A percentile compares a stretch with the other conserved stretches of the same genome.
These are phyloP conservation scores for Nephelium lappaceum DNA, from an alignment of 345 rosid species.

Conservation along the genomic window DNA sequence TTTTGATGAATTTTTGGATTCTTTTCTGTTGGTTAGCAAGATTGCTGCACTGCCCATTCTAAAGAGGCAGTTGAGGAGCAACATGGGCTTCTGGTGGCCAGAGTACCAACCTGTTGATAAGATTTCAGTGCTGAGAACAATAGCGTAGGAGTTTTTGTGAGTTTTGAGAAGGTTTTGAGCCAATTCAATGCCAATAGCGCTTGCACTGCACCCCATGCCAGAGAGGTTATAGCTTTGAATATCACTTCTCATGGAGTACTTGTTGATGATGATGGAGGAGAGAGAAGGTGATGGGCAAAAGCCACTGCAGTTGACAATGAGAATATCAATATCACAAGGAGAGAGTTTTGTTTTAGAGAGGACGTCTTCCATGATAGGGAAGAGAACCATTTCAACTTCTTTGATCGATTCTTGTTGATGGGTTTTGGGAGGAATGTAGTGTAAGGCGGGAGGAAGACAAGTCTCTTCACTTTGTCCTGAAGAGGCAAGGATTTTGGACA, in stretches of 20 bases:
- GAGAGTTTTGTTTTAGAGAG: slow-evolving; percentile 43
- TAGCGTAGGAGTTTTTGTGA: slow-evolving; percentile 39
- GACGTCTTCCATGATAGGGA: slow-evolving; percentile 50
- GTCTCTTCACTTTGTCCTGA: slow-evolving; percentile 55
- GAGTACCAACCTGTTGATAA: slow-evolving; percentile 63
- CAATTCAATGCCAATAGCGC: slow-evolving; percentile 44
- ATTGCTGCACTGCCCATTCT: slow-evolving; percentile 65
- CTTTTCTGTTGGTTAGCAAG: slow-evolving; percentile 47
- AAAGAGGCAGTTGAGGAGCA: slow-evolving; percentile 56
- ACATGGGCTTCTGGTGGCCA: slow-evolving; percentile 46
- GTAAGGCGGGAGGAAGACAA: slow-evolving; percentile 59
- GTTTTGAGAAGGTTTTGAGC: slow-evolving; percentile 44
- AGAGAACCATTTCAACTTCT: slow-evolving; percentile 54
- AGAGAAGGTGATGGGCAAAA: slow-evolving; percentile 63
- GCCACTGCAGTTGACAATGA: slow-evolving; percentile 55
- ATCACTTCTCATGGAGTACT: slow-evolving; percentile 45
- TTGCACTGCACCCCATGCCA: slow-evolving; percentile 74
- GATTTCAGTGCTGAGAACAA: slow-evolving; percentile 61
- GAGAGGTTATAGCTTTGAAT: slow-evolving; percentile 53
- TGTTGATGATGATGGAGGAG: slow-evolving; percentile 50
- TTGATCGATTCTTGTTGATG: slow-evolving; percentile 37
- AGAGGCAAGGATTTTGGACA: slow-evolving; percentile 53
- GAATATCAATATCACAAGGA: slow-evolving; percentile 46
- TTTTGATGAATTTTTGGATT: slow-evolving; percentile 37
- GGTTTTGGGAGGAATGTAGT: slow-evolving; percentile 52